Evolutionary conservation across 2,329 filamentous ascomycete genomes (phyloP), one percentile per base, ranked within the genome.

Genomic region (Cordyceps cateniannulata): DNA sequence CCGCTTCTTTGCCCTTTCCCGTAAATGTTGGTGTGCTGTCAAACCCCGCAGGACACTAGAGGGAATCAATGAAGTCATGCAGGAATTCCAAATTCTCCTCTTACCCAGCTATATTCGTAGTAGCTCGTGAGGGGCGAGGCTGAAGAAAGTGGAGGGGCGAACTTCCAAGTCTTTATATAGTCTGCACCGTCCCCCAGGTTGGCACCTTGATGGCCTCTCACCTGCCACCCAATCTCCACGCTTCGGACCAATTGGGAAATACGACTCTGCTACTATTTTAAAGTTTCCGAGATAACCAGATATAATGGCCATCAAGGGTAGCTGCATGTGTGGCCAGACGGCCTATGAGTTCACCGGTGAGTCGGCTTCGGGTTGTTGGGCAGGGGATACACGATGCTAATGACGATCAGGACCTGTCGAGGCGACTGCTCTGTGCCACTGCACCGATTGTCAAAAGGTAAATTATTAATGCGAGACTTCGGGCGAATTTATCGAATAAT

Each of bases 381-480:
- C 14, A 5, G 45, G 18, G 9, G n/a, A 22, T 20, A 9, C 3
- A 6, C n/a, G 12, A 57, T 64, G 18, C 64, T 51, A 25, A 20
- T 3, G 22, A 40, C 16, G 58, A 81, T 78, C 12, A 75, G 80
- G 42, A 68, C 75, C 57, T 12, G 27, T 59, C 4, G 71, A 69
- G 18, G 59, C 69, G 3, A 77, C 74, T 20, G 79, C 79, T 7
- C 70, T 84, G 38, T 84, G 81, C 69, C 79, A 83, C 66, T 82
- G 80, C 68, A 65, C 67, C 14, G 80, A 83, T 63, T 84, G 81
- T 67, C 80, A 83, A 64, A 84, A 84, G 76, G 79, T 77, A 66
- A 24, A 45, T n/a, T 38, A 1, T 5, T 16, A n/a, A 27, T 20
- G 3, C 2, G 5, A 20, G 5, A 10, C 42, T 42, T 42, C 1